These are phyloP conservation scores for Trichoderma orchidacearum DNA, from an alignment of 495 filamentous ascomycete species.

Conservation along the genomic window DNA sequence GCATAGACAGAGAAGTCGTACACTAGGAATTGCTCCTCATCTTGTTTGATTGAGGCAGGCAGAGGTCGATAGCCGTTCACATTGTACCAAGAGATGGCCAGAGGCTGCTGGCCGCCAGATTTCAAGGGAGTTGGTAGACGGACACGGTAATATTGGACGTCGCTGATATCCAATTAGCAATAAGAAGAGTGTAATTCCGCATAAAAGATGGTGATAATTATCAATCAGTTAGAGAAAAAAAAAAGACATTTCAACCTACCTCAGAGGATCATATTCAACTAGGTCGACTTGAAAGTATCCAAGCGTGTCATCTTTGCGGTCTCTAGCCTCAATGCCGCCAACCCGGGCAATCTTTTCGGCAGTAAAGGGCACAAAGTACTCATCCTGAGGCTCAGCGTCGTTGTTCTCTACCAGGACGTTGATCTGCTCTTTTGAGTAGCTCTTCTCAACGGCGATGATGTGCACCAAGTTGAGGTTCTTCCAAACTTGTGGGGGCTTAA, in stretches of 20 bases:
- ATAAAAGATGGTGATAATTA: no score
- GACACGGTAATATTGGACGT: slow-evolving; percentile 74
- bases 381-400: slow-evolving; percentile 54
- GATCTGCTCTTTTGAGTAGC: slow-evolving; percentile 74
- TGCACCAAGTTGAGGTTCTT: slow-evolving; percentile 85
- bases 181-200: no score
- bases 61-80: slow-evolving; percentile 64
- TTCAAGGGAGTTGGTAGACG: slow-evolving; percentile 60
- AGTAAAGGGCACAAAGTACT: slow-evolving; percentile 83
- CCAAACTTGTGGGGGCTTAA: slow-evolving; percentile 81
- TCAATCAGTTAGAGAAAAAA: not conserved
- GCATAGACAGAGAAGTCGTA: slow-evolving; percentile 74
- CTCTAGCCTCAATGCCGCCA: slow-evolving; percentile 78
- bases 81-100: slow-evolving; percentile 72
- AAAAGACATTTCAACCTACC: slow-evolving; percentile 26
- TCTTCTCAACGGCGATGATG: slow-evolving; percentile 82
- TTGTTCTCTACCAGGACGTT: slow-evolving; percentile 91
- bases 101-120: slow-evolving; percentile 62
- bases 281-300: slow-evolving; percentile 54
- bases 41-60: slow-evolving; percentile 66
- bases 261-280: slow-evolving; percentile 48
- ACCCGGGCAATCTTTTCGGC: slow-evolving; percentile 56
- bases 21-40: slow-evolving; percentile 72
- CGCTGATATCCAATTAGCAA: slow-evolving; percentile 27
- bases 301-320: slow-evolving; percentile 65